These are phyloP conservation scores for Solanum boliviense DNA, from an alignment of 257 asterid species.

Conservation along the genomic window DNA sequence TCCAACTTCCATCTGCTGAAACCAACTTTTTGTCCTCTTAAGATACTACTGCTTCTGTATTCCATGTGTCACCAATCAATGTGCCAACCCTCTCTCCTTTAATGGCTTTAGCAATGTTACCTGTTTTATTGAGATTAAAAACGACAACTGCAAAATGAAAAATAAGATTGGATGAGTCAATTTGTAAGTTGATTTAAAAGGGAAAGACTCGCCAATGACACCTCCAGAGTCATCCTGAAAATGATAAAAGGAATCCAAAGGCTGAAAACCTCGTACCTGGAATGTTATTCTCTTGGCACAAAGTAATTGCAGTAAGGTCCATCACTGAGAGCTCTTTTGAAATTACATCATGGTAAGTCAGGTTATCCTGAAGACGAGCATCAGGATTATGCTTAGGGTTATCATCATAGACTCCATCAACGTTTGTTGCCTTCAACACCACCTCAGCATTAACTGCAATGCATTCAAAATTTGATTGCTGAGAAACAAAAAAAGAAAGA, in stretches of 20 bases:
- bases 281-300: conserved; percentile 95
- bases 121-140: conserved; percentile 72
- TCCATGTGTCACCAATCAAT: conserved; percentile 43
- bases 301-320: conserved; percentile 95
- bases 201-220: background rate
- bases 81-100: conserved; percentile 77
- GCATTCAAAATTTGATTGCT: background rate
- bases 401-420: conserved; percentile 84
- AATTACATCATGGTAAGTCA: conserved; percentile 72
- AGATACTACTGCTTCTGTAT: conserved; percentile 25
- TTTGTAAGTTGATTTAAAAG: background rate
- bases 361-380: conserved; percentile 61
- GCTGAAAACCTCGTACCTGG: conserved; percentile 44
- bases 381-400: conserved; percentile 64
- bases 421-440: conserved; percentile 92
- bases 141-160: conserved; percentile 58
- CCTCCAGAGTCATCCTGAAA: background rate
- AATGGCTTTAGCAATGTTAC: conserved; percentile 77
- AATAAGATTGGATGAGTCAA: background rate
- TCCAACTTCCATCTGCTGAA: background rate
- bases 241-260: background rate
- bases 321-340: conserved; percentile 83
- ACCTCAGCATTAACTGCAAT: conserved; percentile 85
- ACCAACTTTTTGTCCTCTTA: conserved; percentile 4
- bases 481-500: background rate